A percentile compares a stretch with the other conserved stretches of the same genome.
phyloP scores from a whole-genome alignment of 257 asterid genomes.

The Anisodus tanguticus region DNA sequence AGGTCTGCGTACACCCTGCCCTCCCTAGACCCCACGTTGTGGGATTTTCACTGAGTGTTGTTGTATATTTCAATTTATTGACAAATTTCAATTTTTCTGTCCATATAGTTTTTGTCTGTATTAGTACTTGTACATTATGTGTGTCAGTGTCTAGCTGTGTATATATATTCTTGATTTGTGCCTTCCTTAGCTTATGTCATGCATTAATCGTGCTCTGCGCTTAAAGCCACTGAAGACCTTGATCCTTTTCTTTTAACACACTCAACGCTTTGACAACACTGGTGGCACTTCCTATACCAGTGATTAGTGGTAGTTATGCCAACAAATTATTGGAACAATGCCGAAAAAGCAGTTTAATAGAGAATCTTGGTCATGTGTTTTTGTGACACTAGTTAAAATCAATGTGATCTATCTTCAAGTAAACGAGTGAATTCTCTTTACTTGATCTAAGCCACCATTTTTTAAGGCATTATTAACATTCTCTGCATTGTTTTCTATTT shows the following conservation, averaged over 20 bases:
- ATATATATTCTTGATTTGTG: background rate
- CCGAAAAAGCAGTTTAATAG: background rate
- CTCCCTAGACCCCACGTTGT: too few relatives aligned
- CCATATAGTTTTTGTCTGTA: background rate
- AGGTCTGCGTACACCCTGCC: too few relatives aligned
- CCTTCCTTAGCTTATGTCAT: background rate
- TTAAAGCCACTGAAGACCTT: background rate
- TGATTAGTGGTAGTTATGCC: background rate
- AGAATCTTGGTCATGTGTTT: background rate
- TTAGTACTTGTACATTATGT: background rate
- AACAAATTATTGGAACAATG: background rate
- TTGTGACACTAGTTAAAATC: conserved; percentile 8
- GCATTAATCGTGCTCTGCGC: background rate
- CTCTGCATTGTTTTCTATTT: background rate
- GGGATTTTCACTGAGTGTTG: too few relatives aligned
- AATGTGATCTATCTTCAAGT: background rate
- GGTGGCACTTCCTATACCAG: background rate
- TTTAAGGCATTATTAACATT: background rate
- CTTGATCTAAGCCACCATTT: conserved; percentile 1
- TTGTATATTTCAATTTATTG: background rate
- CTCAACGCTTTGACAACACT: background rate
- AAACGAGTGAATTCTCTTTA: background rate
- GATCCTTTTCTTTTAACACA: background rate
- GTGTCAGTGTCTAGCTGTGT: background rate
- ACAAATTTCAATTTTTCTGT: background rate